Conservation (phyloP, 192 early-diverging fungal species). For the Spizellomyces punctatus region DNA sequence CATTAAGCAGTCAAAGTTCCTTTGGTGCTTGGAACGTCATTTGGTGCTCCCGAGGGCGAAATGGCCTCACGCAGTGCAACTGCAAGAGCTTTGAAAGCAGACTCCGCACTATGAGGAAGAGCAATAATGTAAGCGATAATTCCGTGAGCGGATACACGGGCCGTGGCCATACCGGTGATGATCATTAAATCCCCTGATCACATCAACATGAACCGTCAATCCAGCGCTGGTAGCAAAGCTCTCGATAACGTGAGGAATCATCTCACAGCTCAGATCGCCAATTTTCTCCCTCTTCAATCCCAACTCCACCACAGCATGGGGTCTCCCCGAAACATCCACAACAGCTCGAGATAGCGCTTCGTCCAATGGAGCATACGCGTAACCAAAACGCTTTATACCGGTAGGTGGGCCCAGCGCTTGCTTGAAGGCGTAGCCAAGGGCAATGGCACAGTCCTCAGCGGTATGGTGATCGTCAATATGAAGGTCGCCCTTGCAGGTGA, state of each 20-base stretch:
- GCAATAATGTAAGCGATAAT: neutral
- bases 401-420: slow-evolving; percentile 87
- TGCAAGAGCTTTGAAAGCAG: slow-evolving; percentile 97
- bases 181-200: slow-evolving; percentile 92
- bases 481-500: slow-evolving; percentile 90
- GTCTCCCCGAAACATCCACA: slow-evolving; percentile 96
- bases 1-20: slow-evolving; percentile 52
- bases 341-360: slow-evolving; percentile 95
- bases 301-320: slow-evolving; percentile 79
- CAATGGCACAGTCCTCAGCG: slow-evolving; percentile 93
- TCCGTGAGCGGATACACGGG: neutral
- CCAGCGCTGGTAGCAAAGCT: slow-evolving; percentile 90
- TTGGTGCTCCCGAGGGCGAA: slow-evolving; percentile 79
- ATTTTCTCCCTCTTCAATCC: slow-evolving; percentile 91
- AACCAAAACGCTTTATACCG: slow-evolving; percentile 93
- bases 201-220: slow-evolving; percentile 96
- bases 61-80: slow-evolving; percentile 88
- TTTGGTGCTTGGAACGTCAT: slow-evolving; percentile 94
- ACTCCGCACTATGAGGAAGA: slow-evolving; percentile 71
- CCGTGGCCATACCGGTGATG: slow-evolving; percentile 79
- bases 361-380: slow-evolving; percentile 94
- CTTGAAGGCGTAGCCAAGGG: slow-evolving; percentile 91
- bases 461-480: slow-evolving; percentile 99
- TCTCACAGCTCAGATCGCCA: slow-evolving; percentile 89
- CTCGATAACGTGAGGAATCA: slow-evolving; percentile 96